Base-by-base conservation (phyloP, 345 rosid genomes). In the Melastoma malabathricum region DNA sequence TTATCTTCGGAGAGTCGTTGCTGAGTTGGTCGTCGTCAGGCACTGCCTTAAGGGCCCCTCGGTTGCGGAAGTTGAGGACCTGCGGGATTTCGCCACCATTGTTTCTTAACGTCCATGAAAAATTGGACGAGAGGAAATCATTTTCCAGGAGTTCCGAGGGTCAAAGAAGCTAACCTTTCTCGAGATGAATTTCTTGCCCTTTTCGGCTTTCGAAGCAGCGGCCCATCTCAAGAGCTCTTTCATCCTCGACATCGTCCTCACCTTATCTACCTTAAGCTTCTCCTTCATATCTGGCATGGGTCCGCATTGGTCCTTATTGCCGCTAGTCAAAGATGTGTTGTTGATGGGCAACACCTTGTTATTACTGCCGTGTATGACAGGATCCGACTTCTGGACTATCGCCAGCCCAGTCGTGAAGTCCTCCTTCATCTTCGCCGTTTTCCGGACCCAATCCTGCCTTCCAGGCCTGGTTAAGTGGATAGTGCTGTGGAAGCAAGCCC, bases 161-260 rank as follows among this genome's bases (percentile, higher is more conserved):
- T 34, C 1, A 13, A 9, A 17, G 7, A 10, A 13, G 46, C 56
- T 57, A 51, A 83, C 94, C 89, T 84, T 90, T 56, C 83, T 62
- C 38, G 73, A 64, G 14, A 86, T 61, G 60, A 72, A 78, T 39
- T 83, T 83, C 38, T 53, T 75, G 25, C 73, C 86, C 65, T 76
- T 90, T 7, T 80, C 75, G 3, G 87, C 67, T 80, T 80, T 82
- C 7, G 89, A 64, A 48, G 85, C 74, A 0, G 85, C 83, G 41
- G 87, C 92, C 94, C 98, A 80, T 70, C 73, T 76, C 48, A 84
- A 43, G 16, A 86, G 75, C 65, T 82, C 92, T 67, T 84, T 86
- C 87, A 86, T 82, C 52, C 75, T 82, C 15, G 79, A 82, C 48
- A 90, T 59, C 65, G 78, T 59, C 64, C 65, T 83, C 18, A 67